Base-by-base conservation (phyloP, 129 eudicot species). In the Tanacetum coccineum region DNA sequence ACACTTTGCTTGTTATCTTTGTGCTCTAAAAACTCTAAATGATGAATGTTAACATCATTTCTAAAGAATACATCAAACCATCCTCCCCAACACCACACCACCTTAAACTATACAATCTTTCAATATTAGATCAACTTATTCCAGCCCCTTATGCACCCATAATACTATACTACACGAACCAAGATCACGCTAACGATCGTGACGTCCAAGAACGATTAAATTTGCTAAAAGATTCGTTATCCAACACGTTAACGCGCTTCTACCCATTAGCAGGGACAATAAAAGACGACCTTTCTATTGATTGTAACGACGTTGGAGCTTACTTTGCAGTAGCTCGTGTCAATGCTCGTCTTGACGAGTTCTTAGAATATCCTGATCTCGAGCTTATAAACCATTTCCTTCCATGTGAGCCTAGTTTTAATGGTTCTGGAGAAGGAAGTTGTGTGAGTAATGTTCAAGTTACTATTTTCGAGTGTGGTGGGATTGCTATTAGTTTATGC, bases 221-320 rank as follows among this genome's bases (percentile, higher is more conserved):
- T 2, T 6, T 67, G 12, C 70, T 89, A 6, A 83, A 89, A 64
- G 32, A 75, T 15, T 86, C 95, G 0, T 71, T 89, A 19, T 79
- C 96, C 3, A 42, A 81, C 32, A 81, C 88, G 2, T 53, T 89
- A 72, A 65, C 96, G 5, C 70, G 54, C 28, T 89, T 81, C 65
- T 89, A 79, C 76, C 96, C 94, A 4, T 79, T 89, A n/a, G 96
- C 96, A 0, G 88, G 96, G 8, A 49, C 66, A 3, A 64, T 89
- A 55, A 78, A 64, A 66, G 79, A 78, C 3, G 85, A 89, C n/a
- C 81, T 83, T 59, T 62, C 80, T 15, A 80, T 89, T 8, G 83
- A 77, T 69, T 89, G 96, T 59, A 72, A 78, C 15, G 96, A 89
- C 14, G 58, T 71, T 53, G 96, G 96, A 21, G 96, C 88, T 56